Evolutionary conservation across 768 basidiomycete genomes (phyloP).

Genomic region (Hygrophorus pudorinus): DNA sequence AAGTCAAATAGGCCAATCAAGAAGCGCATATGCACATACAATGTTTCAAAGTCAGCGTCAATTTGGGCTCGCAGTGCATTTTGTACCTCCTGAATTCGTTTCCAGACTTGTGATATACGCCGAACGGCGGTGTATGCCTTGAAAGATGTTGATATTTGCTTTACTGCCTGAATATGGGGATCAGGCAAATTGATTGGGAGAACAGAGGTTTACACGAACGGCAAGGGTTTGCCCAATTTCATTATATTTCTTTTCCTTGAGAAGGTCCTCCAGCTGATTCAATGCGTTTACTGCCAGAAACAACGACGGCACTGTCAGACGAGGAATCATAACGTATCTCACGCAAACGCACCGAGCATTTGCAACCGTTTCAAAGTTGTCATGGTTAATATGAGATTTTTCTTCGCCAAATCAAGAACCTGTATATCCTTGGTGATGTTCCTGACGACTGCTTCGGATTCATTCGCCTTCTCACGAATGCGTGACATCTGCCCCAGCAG

Average conservation of each 20-base stretch:
- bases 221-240: slow-evolving; percentile 79
- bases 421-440: slow-evolving; percentile 97
- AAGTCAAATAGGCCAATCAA: background rate
- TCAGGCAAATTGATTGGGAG: background rate
- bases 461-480: slow-evolving; percentile 93
- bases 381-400: slow-evolving; percentile 84
- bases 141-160: slow-evolving; percentile 75
- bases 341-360: slow-evolving; percentile 74
- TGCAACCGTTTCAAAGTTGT: slow-evolving; percentile 83
- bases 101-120: slow-evolving; percentile 68
- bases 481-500: slow-evolving; percentile 91
- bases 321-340: background rate
- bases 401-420: slow-evolving; percentile 85
- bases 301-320: background rate
- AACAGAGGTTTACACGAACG: slow-evolving; percentile 24
- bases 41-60: slow-evolving; percentile 85
- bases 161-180: slow-evolving; percentile 55
- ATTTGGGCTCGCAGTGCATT: slow-evolving; percentile 72
- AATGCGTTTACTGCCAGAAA: slow-evolving; percentile 62
- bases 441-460: slow-evolving; percentile 92
- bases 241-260: slow-evolving; percentile 68
- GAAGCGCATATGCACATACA: slow-evolving; percentile 45
- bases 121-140: slow-evolving; percentile 70
- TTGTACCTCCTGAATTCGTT: slow-evolving; percentile 73
- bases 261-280: slow-evolving; percentile 68